Conservation (phyloP, 2,329 filamentous ascomycete genomes). For the Fusarium tuaranense region DNA sequence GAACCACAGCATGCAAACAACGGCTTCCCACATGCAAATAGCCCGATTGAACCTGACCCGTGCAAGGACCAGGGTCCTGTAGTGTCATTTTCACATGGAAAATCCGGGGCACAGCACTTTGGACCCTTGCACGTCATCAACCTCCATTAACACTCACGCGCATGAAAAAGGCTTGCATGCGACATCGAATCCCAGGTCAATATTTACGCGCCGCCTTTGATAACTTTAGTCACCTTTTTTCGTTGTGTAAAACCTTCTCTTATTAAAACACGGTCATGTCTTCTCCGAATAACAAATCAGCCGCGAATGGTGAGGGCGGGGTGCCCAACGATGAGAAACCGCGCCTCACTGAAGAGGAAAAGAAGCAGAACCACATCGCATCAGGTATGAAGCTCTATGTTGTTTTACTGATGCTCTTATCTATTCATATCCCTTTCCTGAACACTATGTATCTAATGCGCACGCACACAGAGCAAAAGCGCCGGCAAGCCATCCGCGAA, state of each 20-base stretch:
- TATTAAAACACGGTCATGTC: slow-evolving; percentile 35
- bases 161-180: slow-evolving; percentile 18
- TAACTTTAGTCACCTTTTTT: not conserved
- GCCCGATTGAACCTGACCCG: not conserved
- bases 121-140: slow-evolving; percentile 42
- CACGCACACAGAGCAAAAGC: slow-evolving; percentile 55
- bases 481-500: slow-evolving; percentile 76
- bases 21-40: slow-evolving; percentile 29
- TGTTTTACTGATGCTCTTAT: not conserved
- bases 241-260: not conserved
- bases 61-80: slow-evolving; percentile 42
- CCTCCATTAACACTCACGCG: slow-evolving; percentile 30
- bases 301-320: slow-evolving; percentile 38
- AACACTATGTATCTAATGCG: slow-evolving; percentile 18
- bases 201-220: not conserved
- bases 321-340: slow-evolving; percentile 58
- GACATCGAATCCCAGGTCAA: not conserved
- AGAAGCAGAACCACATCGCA: slow-evolving; percentile 67
- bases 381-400: slow-evolving; percentile 54
- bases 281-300: slow-evolving; percentile 47
- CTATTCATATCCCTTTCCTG: not conserved
- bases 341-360: slow-evolving; percentile 65
- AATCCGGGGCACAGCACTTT: slow-evolving; percentile 48
- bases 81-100: slow-evolving; percentile 41
- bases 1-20: slow-evolving; percentile 5